A percentile compares a stretch with the other conserved stretches of the same genome.
These are phyloP conservation scores for Clarireedia paspali DNA, from an alignment of 2,329 filamentous ascomycete genomes.

Conservation along the genomic window DNA sequence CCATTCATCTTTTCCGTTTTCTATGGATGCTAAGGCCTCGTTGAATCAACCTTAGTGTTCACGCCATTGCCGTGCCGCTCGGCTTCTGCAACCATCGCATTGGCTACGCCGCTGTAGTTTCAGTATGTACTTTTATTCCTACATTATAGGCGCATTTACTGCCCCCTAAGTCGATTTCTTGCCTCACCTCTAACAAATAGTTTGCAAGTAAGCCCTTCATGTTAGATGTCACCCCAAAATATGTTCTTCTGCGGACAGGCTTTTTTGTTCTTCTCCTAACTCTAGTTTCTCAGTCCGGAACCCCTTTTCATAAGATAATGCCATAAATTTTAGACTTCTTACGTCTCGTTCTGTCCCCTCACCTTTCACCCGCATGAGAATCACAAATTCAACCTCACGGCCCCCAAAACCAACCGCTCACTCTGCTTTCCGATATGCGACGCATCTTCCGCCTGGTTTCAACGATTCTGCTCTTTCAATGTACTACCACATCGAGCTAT, in stretches of 20 bases:
- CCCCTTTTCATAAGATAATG: not conserved
- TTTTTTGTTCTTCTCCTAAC: not conserved
- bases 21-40: not conserved
- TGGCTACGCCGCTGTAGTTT: not conserved
- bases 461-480: not conserved
- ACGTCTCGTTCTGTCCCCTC: not conserved
- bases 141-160: not conserved
- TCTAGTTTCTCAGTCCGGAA: not conserved
- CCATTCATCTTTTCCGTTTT: not conserved
- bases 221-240: not conserved
- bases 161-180: not conserved
- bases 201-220: not conserved
- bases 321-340: not conserved
- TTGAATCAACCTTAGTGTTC: not conserved
- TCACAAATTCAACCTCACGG: not conserved
- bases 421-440: not conserved
- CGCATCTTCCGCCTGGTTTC: not conserved
- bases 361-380: not conserved
- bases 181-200: not conserved
- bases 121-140: not conserved
- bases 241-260: not conserved
- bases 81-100: not conserved
- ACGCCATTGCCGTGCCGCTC: not conserved
- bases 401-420: not conserved
- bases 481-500: not conserved